Conservation (phyloP, 257 asterid genomes). For the Rubia yunnanensis region DNA sequence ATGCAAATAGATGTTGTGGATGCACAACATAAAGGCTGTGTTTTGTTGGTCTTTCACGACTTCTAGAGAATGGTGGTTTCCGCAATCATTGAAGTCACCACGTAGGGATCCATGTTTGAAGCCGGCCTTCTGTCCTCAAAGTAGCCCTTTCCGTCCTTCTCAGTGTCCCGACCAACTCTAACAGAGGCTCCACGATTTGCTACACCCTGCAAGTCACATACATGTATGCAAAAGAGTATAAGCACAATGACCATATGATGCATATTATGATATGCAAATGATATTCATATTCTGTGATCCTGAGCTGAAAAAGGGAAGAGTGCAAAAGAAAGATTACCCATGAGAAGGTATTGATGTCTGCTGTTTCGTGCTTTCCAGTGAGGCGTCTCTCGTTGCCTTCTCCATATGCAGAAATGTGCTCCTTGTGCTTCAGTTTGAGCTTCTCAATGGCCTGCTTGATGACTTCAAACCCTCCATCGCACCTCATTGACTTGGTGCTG, state of each 20-base stretch:
- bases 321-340: slow-evolving; percentile 17
- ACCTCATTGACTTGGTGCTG: slow-evolving; percentile 30
- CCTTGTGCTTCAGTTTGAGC: slow-evolving; percentile 26
- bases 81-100: slow-evolving; percentile 68
- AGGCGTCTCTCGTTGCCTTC: slow-evolving; percentile 36
- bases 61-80: slow-evolving; percentile 60
- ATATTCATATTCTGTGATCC: background rate
- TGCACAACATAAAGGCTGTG: background rate
- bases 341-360: slow-evolving; percentile 24
- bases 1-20: background rate
- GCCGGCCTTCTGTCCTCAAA: slow-evolving; percentile 80
- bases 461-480: slow-evolving; percentile 22
- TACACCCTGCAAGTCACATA: slow-evolving; percentile 38
- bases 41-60: slow-evolving; percentile 18
- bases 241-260: too few relatives aligned
- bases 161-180: slow-evolving; percentile 75
- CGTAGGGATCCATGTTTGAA: slow-evolving; percentile 68
- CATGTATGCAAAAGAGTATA: background rate
- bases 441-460: slow-evolving; percentile 25
- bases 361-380: slow-evolving; percentile 36
- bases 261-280: background rate
- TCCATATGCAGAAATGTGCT: slow-evolving; percentile 31
- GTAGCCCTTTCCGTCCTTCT: slow-evolving; percentile 64
- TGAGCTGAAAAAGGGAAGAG: background rate
- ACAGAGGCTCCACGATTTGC: slow-evolving; percentile 82